Conservation (phyloP, 2,329 filamentous ascomycete genomes). For the Pseudogymnoascus sp. region DNA sequence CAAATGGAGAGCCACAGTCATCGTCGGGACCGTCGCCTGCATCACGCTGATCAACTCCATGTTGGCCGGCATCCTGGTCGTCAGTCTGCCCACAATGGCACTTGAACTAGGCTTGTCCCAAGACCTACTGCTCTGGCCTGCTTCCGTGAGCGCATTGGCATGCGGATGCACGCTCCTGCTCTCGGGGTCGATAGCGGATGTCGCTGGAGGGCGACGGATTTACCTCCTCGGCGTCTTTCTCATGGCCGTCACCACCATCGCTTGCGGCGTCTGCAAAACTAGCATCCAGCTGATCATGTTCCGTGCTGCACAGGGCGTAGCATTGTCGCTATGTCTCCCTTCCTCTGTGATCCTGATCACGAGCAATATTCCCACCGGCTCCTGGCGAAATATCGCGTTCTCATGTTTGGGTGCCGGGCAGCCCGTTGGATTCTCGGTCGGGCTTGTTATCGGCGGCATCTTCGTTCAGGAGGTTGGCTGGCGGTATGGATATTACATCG, state of each 20-base stretch:
- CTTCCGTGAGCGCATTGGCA: constrained; percentile 32
- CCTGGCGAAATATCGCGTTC: constrained; percentile 44
- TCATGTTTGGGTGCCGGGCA: constrained; percentile 43
- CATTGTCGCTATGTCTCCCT: constrained; percentile 41
- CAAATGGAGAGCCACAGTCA: constrained; percentile 15
- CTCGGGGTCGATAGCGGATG: constrained; percentile 43
- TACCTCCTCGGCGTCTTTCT: constrained; percentile 39
- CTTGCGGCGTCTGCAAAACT: constrained; percentile 34
- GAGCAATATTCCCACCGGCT: constrained; percentile 38
- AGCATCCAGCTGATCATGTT: constrained; percentile 40
- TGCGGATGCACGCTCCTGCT: constrained; percentile 41
- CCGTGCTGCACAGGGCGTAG: constrained; percentile 39
- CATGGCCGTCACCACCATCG: constrained; percentile 37
- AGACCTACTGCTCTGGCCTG: constrained; percentile 24
- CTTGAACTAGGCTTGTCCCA: constrained; percentile 27
- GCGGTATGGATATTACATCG: constrained; percentile 44
- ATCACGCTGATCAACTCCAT: constrained; percentile 26
- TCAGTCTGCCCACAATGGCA: constrained; percentile 36
- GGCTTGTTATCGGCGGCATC: constrained; percentile 44
- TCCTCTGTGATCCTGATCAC: constrained; percentile 44
- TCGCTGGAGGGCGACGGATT: constrained; percentile 39
- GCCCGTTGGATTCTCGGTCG: constrained; percentile 44
- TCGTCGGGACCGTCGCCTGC: constrained; percentile 16
- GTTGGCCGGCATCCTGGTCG: constrained; percentile 31
- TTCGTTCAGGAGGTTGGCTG: constrained; percentile 43